Conservation (phyloP, 176 grass and related monocot species). For the Aechmea fasciata region DNA sequence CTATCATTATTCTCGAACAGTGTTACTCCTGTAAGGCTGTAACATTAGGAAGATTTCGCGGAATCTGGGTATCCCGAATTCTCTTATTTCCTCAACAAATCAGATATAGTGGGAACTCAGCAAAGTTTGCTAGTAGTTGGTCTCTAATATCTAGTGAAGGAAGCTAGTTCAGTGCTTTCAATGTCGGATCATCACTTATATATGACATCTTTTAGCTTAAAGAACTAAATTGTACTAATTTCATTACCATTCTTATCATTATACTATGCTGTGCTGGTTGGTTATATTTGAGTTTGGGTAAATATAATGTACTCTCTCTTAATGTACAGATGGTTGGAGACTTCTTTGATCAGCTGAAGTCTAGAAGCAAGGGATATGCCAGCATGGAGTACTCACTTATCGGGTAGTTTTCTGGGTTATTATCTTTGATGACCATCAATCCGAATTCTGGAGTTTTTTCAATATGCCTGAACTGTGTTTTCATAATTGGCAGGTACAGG, state of each 20-base stretch:
- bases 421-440: conserved; percentile 7
- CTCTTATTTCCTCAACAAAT: too few relatives aligned
- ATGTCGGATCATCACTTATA: too few relatives aligned
- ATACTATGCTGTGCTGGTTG: conserved; percentile 1
- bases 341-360: conserved; percentile 99
- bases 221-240: background rate
- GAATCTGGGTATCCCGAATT: too few relatives aligned
- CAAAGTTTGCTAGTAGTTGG: too few relatives aligned
- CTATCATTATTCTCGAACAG: too few relatives aligned
- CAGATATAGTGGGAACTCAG: too few relatives aligned
- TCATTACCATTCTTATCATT: background rate
- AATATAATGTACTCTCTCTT: conserved; percentile 15
- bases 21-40: too few relatives aligned
- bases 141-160: too few relatives aligned
- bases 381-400: conserved; percentile 96
- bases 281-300: too few relatives aligned
- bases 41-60: too few relatives aligned
- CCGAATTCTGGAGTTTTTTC: conserved; percentile 9
- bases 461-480: background rate
- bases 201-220: background rate
- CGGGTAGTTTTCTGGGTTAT: conserved; percentile 34
- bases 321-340: conserved; percentile 85
- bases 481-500: conserved; percentile 60
- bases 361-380: conserved; percentile 96
- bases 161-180: too few relatives aligned